These are phyloP conservation scores for Podosphaera fusca DNA, from an alignment of 2,329 filamentous ascomycete genomes.

Conservation along the genomic window DNA sequence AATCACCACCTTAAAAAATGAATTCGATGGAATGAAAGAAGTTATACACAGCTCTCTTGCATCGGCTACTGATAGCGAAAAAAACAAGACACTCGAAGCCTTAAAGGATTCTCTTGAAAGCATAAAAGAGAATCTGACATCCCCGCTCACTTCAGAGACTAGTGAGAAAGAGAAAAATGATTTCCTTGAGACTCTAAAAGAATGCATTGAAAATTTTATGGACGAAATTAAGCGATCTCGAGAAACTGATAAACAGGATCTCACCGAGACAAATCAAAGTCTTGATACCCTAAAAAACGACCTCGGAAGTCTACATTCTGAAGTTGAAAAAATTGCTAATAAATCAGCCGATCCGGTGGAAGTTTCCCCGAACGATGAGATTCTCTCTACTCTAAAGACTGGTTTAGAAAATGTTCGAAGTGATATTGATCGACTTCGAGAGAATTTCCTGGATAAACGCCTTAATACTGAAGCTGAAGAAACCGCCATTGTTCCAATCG, in stretches of 20 bases:
- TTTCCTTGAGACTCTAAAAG: slow-evolving; percentile 51
- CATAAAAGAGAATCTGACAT: slow-evolving; percentile 22
- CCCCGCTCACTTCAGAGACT: neutral
- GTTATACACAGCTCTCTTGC: slow-evolving; percentile 28
- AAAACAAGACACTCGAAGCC: slow-evolving; percentile 14
- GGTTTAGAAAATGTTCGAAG: slow-evolving; percentile 52
- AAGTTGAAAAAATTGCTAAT: slow-evolving; percentile 55
- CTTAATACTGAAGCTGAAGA: slow-evolving; percentile 30
- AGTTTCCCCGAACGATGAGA: slow-evolving; percentile 48
- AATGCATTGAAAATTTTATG: neutral
- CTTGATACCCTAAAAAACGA: slow-evolving; percentile 79
- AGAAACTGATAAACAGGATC: neutral
- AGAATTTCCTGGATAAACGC: slow-evolving; percentile 22
- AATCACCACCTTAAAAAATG: slow-evolving; percentile 60
- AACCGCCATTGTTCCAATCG: slow-evolving; percentile 25
- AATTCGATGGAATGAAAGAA: slow-evolving; percentile 42
- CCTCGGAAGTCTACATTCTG: slow-evolving; percentile 45
- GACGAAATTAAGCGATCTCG: neutral
- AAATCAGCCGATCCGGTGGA: slow-evolving; percentile 60
- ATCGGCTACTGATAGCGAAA: slow-evolving; percentile 13
- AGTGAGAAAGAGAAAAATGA: neutral
- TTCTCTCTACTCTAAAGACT: slow-evolving; percentile 67
- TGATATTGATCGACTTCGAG: slow-evolving; percentile 61
- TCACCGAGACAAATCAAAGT: neutral
- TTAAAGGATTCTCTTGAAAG: neutral